Percentiles rank a stretch among this genome's conserved stretches.
Evolutionary conservation across 805 yeast species (phyloP).

Genomic region (Saccharomycopsis malanga): DNA sequence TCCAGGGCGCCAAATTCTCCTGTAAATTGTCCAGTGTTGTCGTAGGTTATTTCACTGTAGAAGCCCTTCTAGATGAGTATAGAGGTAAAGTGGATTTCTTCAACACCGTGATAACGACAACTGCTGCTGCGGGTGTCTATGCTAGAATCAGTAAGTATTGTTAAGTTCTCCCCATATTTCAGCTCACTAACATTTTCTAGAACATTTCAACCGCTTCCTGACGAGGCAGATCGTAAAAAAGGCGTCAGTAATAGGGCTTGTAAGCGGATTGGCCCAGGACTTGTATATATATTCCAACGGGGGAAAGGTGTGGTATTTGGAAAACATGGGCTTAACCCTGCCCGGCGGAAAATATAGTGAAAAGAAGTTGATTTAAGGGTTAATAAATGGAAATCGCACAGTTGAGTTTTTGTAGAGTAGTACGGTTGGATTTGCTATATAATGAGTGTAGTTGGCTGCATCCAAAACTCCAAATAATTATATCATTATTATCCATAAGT

Average conservation of each 20-base stretch:
- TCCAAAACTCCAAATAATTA: too few relatives aligned
- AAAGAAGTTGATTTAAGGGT: too few relatives aligned
- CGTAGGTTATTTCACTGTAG: slow-evolving; percentile 49
- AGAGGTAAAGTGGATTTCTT: slow-evolving; percentile 51
- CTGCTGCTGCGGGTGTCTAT: slow-evolving; percentile 43
- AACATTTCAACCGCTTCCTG: slow-evolving; percentile 35
- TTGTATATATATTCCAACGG: slow-evolving; percentile 49
- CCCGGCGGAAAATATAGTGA: too few relatives aligned
- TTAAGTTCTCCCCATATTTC: slow-evolving; percentile 26
- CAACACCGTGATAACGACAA: slow-evolving; percentile 55
- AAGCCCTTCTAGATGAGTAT: slow-evolving; percentile 50
- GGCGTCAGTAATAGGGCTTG: slow-evolving; percentile 54
- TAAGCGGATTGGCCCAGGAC: slow-evolving; percentile 64
- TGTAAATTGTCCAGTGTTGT: slow-evolving; percentile 39
- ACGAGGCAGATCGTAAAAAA: slow-evolving; percentile 36
- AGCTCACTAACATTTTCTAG: slow-evolving; percentile 23
- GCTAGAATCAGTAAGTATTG: slow-evolving; percentile 35
- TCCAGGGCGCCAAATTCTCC: slow-evolving; percentile 39
- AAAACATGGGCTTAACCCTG: too few relatives aligned
- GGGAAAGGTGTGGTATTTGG: slow-evolving; percentile 66
- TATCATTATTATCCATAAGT: too few relatives aligned
- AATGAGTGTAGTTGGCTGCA: too few relatives aligned
- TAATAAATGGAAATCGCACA: too few relatives aligned
- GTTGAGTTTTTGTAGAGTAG: too few relatives aligned
- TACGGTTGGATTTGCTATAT: too few relatives aligned